These are phyloP conservation scores for Suillus brevipes DNA, from an alignment of 768 basidiomycete species.

Conservation along the genomic window DNA sequence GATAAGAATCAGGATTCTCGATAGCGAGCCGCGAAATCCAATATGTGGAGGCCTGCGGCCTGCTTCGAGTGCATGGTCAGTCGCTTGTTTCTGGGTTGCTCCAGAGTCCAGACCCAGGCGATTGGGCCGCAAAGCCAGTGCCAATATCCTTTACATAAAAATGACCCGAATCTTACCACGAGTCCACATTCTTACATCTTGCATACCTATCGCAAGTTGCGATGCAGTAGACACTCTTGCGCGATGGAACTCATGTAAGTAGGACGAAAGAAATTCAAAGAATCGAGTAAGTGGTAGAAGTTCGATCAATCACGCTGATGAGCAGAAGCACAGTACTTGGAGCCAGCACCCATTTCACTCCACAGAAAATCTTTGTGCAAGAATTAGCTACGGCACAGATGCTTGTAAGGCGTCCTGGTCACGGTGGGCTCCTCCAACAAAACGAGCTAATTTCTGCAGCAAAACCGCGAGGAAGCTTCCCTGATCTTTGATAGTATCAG, in stretches of 20 bases:
- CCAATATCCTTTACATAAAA: too few species aligned
- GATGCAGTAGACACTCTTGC: not conserved
- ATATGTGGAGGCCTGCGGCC: not conserved
- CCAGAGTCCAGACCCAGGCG: not conserved
- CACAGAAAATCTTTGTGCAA: not conserved
- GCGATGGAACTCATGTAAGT: not conserved
- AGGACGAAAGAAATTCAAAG: not conserved
- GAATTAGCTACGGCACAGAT: not conserved
- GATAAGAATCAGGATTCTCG: not conserved
- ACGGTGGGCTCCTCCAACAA: not conserved
- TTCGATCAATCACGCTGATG: not conserved
- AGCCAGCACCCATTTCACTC: not conserved
- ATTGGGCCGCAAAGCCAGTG: not conserved
- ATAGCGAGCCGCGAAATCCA: not conserved
- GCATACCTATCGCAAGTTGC: not conserved
- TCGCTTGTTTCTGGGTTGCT: not conserved
- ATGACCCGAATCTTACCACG: too few species aligned
- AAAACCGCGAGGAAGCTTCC: not conserved
- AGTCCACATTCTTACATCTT: not conserved
- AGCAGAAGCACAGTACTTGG: not conserved
- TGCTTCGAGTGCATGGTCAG: not conserved
- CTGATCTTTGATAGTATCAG: not conserved
- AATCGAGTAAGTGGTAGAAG: not conserved
- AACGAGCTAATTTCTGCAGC: not conserved
- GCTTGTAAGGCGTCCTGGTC: not conserved